These are phyloP conservation scores for Lepiota subincarnata DNA, from an alignment of 768 basidiomycete genomes.

Conservation along the genomic window DNA sequence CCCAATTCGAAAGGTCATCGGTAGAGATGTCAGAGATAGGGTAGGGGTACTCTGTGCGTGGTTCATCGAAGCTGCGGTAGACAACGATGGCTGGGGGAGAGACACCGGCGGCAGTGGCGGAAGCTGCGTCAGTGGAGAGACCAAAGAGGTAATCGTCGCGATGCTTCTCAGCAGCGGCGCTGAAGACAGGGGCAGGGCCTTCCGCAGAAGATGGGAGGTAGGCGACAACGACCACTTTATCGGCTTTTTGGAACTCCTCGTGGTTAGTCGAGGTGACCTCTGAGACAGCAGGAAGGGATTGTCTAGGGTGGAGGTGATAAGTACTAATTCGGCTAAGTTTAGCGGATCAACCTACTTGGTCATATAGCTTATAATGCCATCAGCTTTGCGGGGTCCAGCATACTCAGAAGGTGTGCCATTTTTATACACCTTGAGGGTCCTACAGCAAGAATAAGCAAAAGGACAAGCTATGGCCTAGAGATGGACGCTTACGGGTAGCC, in stretches of 20 bases:
- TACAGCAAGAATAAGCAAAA: constrained; percentile 23
- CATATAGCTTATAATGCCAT: constrained; percentile 97
- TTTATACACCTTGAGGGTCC: constrained; percentile 89
- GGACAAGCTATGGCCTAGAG: background rate
- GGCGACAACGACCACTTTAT: constrained; percentile 88
- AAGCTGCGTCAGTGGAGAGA: constrained; percentile 66
- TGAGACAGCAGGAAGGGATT: constrained; percentile 91
- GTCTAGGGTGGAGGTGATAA: constrained; percentile 37
- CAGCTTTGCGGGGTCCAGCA: constrained; percentile 84
- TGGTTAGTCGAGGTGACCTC: constrained; percentile 73
- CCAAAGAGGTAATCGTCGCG: constrained; percentile 96
- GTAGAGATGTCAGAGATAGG: constrained; percentile 50
- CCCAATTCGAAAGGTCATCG: constrained; percentile 70
- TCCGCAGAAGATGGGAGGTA: constrained; percentile 76
- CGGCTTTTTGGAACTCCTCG: constrained; percentile 80
- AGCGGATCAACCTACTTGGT: constrained; percentile 60
- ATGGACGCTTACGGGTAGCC: constrained; percentile 81
- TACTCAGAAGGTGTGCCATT: constrained; percentile 81
- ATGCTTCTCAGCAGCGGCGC: constrained; percentile 74
- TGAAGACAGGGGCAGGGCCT: constrained; percentile 69
- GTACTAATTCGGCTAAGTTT: background rate
- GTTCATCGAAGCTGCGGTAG: constrained; percentile 92
- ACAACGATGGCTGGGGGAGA: constrained; percentile 82
- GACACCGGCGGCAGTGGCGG: constrained; percentile 66
- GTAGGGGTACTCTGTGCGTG: constrained; percentile 62